Evolutionary conservation across 2,329 filamentous ascomycete species (phyloP).

Genomic region (Zarea fungicola): DNA sequence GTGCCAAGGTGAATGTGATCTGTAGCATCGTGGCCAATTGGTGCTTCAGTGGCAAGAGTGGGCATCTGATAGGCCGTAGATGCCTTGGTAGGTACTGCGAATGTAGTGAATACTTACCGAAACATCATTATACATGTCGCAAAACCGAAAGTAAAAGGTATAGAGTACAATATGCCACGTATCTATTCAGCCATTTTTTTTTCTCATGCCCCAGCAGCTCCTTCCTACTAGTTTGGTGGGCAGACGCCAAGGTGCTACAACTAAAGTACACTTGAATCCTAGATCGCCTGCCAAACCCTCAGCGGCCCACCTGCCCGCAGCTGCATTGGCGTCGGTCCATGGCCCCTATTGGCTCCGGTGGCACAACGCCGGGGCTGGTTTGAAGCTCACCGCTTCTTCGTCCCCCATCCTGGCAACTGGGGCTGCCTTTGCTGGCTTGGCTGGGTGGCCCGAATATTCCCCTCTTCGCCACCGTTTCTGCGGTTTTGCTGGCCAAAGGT

Average conservation of each 20-base stretch:
- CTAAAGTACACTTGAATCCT: conserved; percentile 7
- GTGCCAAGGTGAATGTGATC: conserved; percentile 9
- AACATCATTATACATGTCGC: too few species aligned
- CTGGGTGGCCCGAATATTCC: not conserved
- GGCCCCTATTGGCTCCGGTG: conserved; percentile 10
- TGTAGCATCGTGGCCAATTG: not conserved
- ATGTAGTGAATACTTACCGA: not conserved
- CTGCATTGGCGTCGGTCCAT: conserved; percentile 21
- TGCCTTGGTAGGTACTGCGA: conserved; percentile 5
- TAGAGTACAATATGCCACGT: conserved; percentile 1
- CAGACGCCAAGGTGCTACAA: not conserved
- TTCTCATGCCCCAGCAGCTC: not conserved
- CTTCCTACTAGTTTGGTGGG: not conserved
- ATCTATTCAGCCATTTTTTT: too few species aligned
- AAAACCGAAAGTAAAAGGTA: too few species aligned
- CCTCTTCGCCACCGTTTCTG: too few species aligned
- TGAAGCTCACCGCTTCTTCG: conserved; percentile 15
- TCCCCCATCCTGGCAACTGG: not conserved
- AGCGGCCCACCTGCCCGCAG: conserved; percentile 21
- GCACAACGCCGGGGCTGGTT: conserved; percentile 8
- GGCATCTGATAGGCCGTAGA: conserved; percentile 2
- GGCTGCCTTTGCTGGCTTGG: not conserved
- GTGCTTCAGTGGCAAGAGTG: not conserved
- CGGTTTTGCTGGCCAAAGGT: too few species aligned
- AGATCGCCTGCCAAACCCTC: conserved; percentile 22